Percentiles rank a stretch among this genome's conserved stretches.
phyloP scores from a whole-genome alignment of 2,329 filamentous ascomycete genomes.

The Aureobasidium uvarum region DNA sequence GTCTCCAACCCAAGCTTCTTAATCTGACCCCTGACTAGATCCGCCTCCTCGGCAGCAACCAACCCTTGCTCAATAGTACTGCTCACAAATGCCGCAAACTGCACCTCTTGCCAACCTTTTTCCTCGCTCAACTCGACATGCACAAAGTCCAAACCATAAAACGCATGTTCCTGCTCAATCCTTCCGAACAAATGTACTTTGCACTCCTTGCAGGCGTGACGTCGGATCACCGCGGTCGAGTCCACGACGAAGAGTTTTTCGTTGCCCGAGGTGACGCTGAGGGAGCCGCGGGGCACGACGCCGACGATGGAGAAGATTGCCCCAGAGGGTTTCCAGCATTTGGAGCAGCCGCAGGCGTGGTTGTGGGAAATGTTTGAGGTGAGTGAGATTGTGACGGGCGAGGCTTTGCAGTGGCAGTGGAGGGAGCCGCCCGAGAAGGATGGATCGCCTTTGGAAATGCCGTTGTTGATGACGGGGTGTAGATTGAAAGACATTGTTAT shows the following conservation, averaged over 20 bases:
- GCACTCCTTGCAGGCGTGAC: slow-evolving; percentile 61
- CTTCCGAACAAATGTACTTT: slow-evolving; percentile 63
- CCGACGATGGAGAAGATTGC: slow-evolving; percentile 64
- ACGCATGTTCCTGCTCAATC: slow-evolving; percentile 63
- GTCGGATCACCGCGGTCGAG: slow-evolving; percentile 57
- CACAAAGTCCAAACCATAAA: slow-evolving; percentile 68
- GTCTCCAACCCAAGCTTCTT: slow-evolving; percentile 57
- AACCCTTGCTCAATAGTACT: slow-evolving; percentile 65
- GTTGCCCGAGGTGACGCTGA: slow-evolving; percentile 55
- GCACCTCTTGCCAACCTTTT: slow-evolving; percentile 68
- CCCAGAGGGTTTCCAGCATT: slow-evolving; percentile 67
- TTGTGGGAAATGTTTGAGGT: slow-evolving; percentile 62
- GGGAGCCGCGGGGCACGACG: slow-evolving; percentile 57
- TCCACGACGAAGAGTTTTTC: slow-evolving; percentile 60
- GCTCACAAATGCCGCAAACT: slow-evolving; percentile 67
- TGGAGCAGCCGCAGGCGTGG: slow-evolving; percentile 69
- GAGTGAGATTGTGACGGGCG: slow-evolving; percentile 59
- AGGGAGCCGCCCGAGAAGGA: slow-evolving; percentile 61
- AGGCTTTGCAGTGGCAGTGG: slow-evolving; percentile 57
- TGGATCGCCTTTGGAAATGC: slow-evolving; percentile 55
- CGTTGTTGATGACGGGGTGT: slow-evolving; percentile 63
- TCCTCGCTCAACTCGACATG: slow-evolving; percentile 60
- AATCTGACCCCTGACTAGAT: slow-evolving; percentile 55
- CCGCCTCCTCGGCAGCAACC: slow-evolving; percentile 56
- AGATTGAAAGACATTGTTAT: slow-evolving; percentile 44